These are phyloP conservation scores for Lipomyces yamadae DNA, from an alignment of 805 yeast genomes.

Conservation along the genomic window DNA sequence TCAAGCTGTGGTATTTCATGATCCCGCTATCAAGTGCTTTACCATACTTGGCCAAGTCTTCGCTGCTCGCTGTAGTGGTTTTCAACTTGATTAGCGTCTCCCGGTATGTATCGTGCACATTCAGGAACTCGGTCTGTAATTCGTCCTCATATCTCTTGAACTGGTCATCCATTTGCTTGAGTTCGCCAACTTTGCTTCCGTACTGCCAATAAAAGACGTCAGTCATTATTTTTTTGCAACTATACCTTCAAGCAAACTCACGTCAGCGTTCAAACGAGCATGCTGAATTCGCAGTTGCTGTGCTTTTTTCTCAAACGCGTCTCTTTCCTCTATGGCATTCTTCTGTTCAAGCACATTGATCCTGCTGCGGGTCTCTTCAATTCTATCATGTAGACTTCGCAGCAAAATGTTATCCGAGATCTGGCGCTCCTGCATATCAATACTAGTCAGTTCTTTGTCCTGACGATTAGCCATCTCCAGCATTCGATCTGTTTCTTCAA, in stretches of 20 bases:
- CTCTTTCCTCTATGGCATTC: constrained; percentile 65
- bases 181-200: constrained; percentile 83
- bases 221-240: constrained; percentile 30
- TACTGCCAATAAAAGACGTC: constrained; percentile 44
- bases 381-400: constrained; percentile 51
- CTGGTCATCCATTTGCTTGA: constrained; percentile 80
- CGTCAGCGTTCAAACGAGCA: constrained; percentile 59
- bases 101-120: constrained; percentile 66
- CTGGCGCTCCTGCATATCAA: constrained; percentile 56
- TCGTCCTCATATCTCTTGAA: constrained; percentile 60
- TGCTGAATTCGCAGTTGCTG: constrained; percentile 55
- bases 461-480: constrained; percentile 37
- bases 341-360: constrained; percentile 56
- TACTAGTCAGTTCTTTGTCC: constrained; percentile 44
- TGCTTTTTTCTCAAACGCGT: constrained; percentile 64
- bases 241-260: constrained; percentile 14
- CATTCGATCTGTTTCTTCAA: constrained; percentile 39
- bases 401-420: constrained; percentile 68
- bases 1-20: constrained; percentile 86
- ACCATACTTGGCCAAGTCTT: constrained; percentile 79
- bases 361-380: constrained; percentile 47
- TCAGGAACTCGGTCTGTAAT: constrained; percentile 69
- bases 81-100: constrained; percentile 76
- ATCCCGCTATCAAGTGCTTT: constrained; percentile 91
- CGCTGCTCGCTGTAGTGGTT: constrained; percentile 73